Base-by-base conservation (phyloP, 1,284 basidiomycete genomes). In the Fomes fomentarius region DNA sequence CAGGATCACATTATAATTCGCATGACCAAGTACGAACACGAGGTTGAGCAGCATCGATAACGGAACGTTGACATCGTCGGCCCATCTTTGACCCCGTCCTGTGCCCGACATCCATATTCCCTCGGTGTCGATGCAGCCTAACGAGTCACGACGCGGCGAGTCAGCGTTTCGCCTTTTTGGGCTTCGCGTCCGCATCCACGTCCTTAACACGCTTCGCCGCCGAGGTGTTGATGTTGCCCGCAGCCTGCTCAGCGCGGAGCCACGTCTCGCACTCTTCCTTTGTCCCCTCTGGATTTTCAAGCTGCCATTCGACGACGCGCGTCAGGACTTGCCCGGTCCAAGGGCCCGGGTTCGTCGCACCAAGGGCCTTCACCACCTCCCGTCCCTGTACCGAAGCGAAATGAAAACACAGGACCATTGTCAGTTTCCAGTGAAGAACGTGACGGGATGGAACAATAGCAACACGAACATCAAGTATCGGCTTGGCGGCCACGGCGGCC, bases 241-340 rank as follows among this genome's bases (percentile, higher is more conserved):
- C 74, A 8, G 63, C 69, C 33, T 76, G 74, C 63, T 87, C 81
- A 21, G 72, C 71, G 54, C 73, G 72, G 42, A 98, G 71, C 92
- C 91, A 96, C 21, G 67, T 67, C 26, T 77, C 69, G 66, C 91
- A 93, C 8, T 87, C 82, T 4, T 84, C 86, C 63, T 82, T 82
- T 1, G 82, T 82, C 0, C 77, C 79, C 1, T 76, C 65, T 0
- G 94, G 91, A 67, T 94, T 74, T 33, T 83, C 85, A 11, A 97
- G 78, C 67, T 95, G 93, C 92, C 93, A 96, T 57, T 85, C 82
- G 21, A 92, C 69, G 37, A 96, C 78, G 34, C 78, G 80, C 17
- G 77, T 72, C n/a, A 91, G 76, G 17, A 89, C 79, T 22, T 78
- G 71, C 25, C 83, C 79, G 6, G 87, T 83, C 84, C 92, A 88